These are phyloP conservation scores for Neurospora sp. DNA, from an alignment of 495 filamentous ascomycete species.

Conservation along the genomic window DNA sequence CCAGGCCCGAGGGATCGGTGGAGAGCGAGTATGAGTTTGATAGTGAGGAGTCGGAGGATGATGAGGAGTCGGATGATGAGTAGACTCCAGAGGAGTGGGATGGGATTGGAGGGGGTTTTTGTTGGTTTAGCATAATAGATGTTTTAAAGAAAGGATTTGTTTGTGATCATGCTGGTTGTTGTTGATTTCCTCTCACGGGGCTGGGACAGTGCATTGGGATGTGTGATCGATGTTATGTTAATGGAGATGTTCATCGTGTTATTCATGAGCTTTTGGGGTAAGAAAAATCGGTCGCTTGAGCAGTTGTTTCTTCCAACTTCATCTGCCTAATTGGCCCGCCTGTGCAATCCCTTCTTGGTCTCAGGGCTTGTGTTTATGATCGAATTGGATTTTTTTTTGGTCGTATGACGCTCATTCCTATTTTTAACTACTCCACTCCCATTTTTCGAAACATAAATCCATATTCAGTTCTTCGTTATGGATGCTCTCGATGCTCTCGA, in stretches of 20 bases:
- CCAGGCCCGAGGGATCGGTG: conserved; percentile 37
- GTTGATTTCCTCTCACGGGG: neutral
- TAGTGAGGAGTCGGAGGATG: conserved; percentile 30
- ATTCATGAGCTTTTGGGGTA: neutral
- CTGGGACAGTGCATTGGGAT: neutral
- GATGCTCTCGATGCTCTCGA: neutral
- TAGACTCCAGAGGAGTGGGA: conserved; percentile 12
- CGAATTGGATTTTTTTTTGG: too few relatives aligned
- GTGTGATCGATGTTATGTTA: neutral
- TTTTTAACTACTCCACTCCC: too few relatives aligned
- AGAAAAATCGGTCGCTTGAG: neutral
- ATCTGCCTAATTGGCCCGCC: neutral
- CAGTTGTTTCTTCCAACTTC: neutral
- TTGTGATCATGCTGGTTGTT: neutral
- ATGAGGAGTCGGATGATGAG: conserved; percentile 35
- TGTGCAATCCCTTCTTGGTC: neutral
- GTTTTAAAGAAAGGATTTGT: neutral
- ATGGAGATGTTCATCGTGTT: neutral
- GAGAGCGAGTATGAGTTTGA: conserved; percentile 41
- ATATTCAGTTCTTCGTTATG: too few relatives aligned
- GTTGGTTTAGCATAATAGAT: neutral
- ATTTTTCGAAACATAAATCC: too few relatives aligned
- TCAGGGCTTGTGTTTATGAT: neutral
- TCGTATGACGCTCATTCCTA: too few relatives aligned
- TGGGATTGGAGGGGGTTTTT: neutral